Evolutionary conservation across 2,329 filamentous ascomycete species (phyloP).

Genomic region (Ciborinia camelliae): DNA sequence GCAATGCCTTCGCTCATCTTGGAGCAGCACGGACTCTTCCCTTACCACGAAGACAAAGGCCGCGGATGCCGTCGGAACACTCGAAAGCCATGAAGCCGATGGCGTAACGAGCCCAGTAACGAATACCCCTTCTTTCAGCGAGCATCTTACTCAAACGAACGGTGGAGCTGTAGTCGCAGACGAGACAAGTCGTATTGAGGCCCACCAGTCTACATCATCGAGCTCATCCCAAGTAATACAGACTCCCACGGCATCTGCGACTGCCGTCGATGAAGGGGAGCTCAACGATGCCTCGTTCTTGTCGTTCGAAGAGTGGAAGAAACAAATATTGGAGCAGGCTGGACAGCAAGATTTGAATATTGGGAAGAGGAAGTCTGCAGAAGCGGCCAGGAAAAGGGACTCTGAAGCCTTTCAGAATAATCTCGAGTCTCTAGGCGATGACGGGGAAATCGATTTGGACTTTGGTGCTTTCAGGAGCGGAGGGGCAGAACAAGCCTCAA

Average conservation of each 20-base stretch:
- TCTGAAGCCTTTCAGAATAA: conserved; percentile 61
- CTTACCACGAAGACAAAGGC: conserved; percentile 15
- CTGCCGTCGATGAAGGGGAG: conserved; percentile 32
- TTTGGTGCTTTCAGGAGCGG: conserved; percentile 59
- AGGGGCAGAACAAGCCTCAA: conserved; percentile 23
- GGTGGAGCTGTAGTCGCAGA: not conserved
- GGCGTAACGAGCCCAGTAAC: not conserved
- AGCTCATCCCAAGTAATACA: conserved; percentile 10
- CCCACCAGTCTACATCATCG: conserved; percentile 8
- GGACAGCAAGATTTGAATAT: conserved; percentile 73
- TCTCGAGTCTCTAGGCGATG: conserved; percentile 78
- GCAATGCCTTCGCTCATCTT: conserved; percentile 35
- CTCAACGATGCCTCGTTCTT: conserved; percentile 71
- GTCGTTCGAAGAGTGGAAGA: conserved; percentile 98
- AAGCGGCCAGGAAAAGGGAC: conserved; percentile 48
- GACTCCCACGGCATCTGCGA: conserved; percentile 13
- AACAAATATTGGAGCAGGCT: conserved; percentile 79
- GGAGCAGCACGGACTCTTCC: conserved; percentile 30
- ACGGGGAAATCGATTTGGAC: conserved; percentile 78
- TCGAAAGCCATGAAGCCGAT: not conserved
- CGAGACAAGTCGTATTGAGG: conserved; percentile 14
- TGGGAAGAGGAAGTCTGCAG: conserved; percentile 50
- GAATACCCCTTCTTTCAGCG: conserved; percentile 3
- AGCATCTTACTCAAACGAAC: conserved; percentile 8
- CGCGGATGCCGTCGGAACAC: not conserved